Base-by-base conservation (phyloP, 495 filamentous ascomycete genomes). In the Hamigera avellanea region DNA sequence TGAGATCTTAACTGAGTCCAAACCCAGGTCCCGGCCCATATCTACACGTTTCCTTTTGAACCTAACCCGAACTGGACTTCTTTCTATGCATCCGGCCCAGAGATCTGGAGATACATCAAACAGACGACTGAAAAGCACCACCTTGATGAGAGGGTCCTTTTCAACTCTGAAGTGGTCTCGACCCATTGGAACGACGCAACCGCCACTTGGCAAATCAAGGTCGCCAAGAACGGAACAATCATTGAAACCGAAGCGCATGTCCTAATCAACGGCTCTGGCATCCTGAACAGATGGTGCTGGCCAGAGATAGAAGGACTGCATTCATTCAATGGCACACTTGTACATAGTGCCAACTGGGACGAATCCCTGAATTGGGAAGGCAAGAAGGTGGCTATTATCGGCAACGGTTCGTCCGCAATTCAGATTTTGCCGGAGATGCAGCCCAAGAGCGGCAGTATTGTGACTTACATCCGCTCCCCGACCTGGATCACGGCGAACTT, bases 31-130 rank as follows among this genome's bases (percentile, higher is more conserved):
- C 33, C 48, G 28, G n/a, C 51, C 21, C 48, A 58, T 25, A 41
- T 33, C 15, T 72, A 72, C 31, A 47, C 48, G 2, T 72, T 63
- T 40, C 67, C 67, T 23, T 83, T 80, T 48, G 65, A 66, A 18
- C 72, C 75, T 6, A 81, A 80, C 40, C 59, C 65, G 3, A 52
- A 73, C 39, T 83, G 79, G 77, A 64, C 62, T 2, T 54, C 67
- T 19, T 62, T 70, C 35, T 81, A 73, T 40, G 68, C 72, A 6
- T 51, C 57, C 14, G 72, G 72, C 0, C 51, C 50, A 3, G 78
- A 82, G 48, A 81, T 83, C 32, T 51, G 59, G 13, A 61, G 62
- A 17, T 83, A 82, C 40, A 71, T 73, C 48, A 54, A 73, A 23
- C 41, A 49, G 0, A 52, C 72, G 3, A 68, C 67, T 1, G 45